These are phyloP conservation scores for Solanum sitiens DNA, from an alignment of 257 asterid genomes.

Conservation along the genomic window DNA sequence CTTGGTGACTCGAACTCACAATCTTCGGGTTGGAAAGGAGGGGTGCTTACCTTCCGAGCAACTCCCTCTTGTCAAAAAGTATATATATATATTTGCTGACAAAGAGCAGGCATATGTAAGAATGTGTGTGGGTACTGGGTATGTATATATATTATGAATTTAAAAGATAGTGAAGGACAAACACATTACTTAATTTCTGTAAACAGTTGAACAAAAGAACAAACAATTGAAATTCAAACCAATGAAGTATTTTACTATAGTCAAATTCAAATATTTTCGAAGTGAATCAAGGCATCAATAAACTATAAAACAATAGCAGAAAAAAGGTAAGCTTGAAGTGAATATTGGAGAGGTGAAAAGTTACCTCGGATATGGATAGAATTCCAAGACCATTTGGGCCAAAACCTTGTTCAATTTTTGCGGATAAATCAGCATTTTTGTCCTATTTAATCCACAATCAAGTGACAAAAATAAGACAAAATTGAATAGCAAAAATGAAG, in stretches of 20 bases:
- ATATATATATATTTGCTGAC: not conserved
- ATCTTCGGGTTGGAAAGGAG: not conserved
- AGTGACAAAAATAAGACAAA: not conserved
- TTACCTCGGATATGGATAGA: conserved; percentile 57
- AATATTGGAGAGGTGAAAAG: not conserved
- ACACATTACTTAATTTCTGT: not conserved
- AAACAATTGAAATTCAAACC: not conserved
- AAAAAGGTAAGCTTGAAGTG: not conserved
- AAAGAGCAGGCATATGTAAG: not conserved
- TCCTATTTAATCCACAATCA: conserved; percentile 11
- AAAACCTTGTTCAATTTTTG: conserved; percentile 69
- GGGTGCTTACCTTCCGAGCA: not conserved
- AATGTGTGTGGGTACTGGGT: not conserved
- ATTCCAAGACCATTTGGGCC: conserved; percentile 85
- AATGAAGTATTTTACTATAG: not conserved
- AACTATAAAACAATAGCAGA: not conserved
- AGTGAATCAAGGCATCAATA: not conserved
- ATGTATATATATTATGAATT: not conserved
- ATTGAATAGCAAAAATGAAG: not conserved
- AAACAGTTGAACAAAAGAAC: not conserved
- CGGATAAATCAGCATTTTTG: conserved; percentile 45
- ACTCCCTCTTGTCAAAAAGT: not conserved
- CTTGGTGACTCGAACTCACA: not conserved
- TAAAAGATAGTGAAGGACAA: not conserved
- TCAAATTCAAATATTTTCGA: not conserved